Evolutionary conservation across 2,329 filamentous ascomycete species (phyloP).

Genomic region (Triangularia verruculosa): DNA sequence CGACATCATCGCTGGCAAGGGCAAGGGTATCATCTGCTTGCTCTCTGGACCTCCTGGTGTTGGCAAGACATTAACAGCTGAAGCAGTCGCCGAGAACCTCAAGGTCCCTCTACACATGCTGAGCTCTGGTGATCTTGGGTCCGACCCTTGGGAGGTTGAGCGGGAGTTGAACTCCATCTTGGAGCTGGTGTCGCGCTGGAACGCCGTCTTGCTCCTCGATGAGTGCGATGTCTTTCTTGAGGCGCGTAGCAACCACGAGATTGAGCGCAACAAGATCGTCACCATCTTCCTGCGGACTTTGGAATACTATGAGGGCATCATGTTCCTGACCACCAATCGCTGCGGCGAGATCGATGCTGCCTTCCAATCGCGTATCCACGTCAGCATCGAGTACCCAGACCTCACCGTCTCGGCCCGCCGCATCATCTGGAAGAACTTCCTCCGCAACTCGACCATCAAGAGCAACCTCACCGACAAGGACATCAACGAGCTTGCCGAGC

Average conservation of each 20-base stretch:
- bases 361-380: conserved; percentile 48
- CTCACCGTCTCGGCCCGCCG: conserved; percentile 37
- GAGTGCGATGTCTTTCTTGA: conserved; percentile 51
- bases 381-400: conserved; percentile 46
- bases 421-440: conserved; percentile 41
- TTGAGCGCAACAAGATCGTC: conserved; percentile 41
- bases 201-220: conserved; percentile 68
- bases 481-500: conserved; percentile 39
- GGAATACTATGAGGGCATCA: conserved; percentile 48
- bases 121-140: conserved; percentile 67
- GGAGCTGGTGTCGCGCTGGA: conserved; percentile 71
- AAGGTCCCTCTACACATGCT: conserved; percentile 49
- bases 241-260: conserved; percentile 40
- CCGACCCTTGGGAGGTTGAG: conserved; percentile 62
- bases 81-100: conserved; percentile 49
- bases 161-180: conserved; percentile 64
- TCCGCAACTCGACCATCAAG: conserved; percentile 33
- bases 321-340: conserved; percentile 50
- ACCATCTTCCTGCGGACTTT: conserved; percentile 41
- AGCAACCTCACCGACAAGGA: conserved; percentile 33
- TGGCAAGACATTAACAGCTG: conserved; percentile 50
- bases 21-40: conserved; percentile 48
- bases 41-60: conserved; percentile 48
- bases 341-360: conserved; percentile 45
- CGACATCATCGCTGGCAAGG: conserved; percentile 53